A percentile compares a stretch with the other conserved stretches of the same genome.
Conservation (phyloP, 1,284 basidiomycete species). For the Ustilago esculenta region DNA sequence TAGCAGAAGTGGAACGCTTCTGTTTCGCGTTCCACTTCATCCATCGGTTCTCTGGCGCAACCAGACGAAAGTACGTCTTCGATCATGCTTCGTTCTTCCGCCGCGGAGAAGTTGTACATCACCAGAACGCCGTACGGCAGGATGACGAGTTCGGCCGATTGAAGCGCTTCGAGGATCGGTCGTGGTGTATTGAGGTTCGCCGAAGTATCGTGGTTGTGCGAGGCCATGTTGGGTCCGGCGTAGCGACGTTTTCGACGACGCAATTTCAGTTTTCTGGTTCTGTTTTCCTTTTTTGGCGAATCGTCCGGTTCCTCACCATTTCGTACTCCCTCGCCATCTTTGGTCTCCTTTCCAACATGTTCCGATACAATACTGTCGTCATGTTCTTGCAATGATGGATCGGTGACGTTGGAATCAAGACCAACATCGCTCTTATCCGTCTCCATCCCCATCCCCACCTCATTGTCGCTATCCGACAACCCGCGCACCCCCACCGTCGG, state of each 20-base stretch:
- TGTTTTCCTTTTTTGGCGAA: slow-evolving; percentile 27
- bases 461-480: slow-evolving; percentile 27
- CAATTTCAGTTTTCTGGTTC: slow-evolving; percentile 30
- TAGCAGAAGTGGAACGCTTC: slow-evolving; percentile 70
- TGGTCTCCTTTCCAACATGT: neutral
- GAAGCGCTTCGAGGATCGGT: slow-evolving; percentile 61
- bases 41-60: slow-evolving; percentile 53
- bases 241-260: slow-evolving; percentile 37
- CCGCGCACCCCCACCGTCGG: slow-evolving; percentile 10
- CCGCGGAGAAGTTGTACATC: slow-evolving; percentile 65
- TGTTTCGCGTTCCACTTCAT: slow-evolving; percentile 54
- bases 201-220: slow-evolving; percentile 64
- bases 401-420: too few species aligned
- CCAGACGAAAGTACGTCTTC: slow-evolving; percentile 63
- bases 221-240: slow-evolving; percentile 63
- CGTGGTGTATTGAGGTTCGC: slow-evolving; percentile 61
- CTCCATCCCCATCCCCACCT: slow-evolving; percentile 18
- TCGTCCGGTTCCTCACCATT: slow-evolving; percentile 7
- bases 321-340: neutral
- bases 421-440: slow-evolving; percentile 1
- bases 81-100: slow-evolving; percentile 62
- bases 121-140: slow-evolving; percentile 66
- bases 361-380: slow-evolving; percentile 4
- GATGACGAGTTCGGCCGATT: slow-evolving; percentile 63
- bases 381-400: too few species aligned